These are phyloP conservation scores for Boletales sp. DNA, from an alignment of 768 basidiomycete species.

Conservation along the genomic window DNA sequence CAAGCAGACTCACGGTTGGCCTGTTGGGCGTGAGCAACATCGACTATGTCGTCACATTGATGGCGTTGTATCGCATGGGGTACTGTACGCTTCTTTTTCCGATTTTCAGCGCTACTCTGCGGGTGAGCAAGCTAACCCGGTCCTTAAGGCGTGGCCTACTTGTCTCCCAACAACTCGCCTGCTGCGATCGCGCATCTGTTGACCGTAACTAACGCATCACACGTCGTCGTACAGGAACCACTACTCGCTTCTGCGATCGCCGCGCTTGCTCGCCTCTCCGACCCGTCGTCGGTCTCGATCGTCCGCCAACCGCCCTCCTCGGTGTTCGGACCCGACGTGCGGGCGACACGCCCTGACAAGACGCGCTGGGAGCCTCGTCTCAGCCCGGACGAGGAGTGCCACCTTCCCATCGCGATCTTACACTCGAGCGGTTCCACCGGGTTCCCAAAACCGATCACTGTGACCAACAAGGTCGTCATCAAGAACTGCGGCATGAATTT, in stretches of 20 bases:
- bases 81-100: constrained; percentile 19
- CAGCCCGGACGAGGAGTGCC: constrained; percentile 17
- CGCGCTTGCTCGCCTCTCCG: constrained; percentile 15
- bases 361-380: constrained; percentile 17
- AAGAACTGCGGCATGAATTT: constrained; percentile 34
- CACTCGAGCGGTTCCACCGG: constrained; percentile 40
- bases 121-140: neutral
- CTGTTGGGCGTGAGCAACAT: constrained; percentile 26
- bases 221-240: constrained; percentile 21
- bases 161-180: constrained; percentile 45
- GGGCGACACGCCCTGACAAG: constrained; percentile 18
- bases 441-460: constrained; percentile 42
- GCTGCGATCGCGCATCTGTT: constrained; percentile 45
- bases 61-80: constrained; percentile 29
- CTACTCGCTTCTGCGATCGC: constrained; percentile 12
- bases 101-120: neutral
- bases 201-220: constrained; percentile 17
- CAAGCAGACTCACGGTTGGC: constrained; percentile 25
- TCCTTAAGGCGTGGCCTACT: constrained; percentile 27
- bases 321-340: constrained; percentile 12
- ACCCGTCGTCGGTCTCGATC: constrained; percentile 20
- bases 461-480: constrained; percentile 35
- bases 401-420: constrained; percentile 19
- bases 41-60: constrained; percentile 22
- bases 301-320: constrained; percentile 19